These are phyloP conservation scores for Melampsora larici-populina DNA, from an alignment of 1,284 basidiomycete genomes.

Conservation along the genomic window DNA sequence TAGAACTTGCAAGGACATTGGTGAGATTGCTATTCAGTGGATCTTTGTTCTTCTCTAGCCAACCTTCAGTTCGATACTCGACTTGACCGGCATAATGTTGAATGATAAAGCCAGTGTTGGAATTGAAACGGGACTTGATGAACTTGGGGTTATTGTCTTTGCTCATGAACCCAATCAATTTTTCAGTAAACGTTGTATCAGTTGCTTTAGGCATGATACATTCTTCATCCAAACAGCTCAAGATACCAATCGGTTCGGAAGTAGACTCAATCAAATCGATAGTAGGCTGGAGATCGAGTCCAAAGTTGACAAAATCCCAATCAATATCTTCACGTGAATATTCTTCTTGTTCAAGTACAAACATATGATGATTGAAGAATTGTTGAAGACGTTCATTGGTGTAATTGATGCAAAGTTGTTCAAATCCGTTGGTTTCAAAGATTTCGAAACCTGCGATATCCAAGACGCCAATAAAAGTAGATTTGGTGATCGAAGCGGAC, in stretches of 20 bases:
- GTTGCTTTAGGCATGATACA: constrained; percentile 99
- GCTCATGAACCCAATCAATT: constrained; percentile 67
- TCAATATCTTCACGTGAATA: constrained; percentile 94
- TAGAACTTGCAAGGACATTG: constrained; percentile 77
- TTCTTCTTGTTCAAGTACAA: constrained; percentile 98
- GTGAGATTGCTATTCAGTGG: constrained; percentile 95
- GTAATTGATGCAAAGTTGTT: constrained; percentile 98
- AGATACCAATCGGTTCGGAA: constrained; percentile 71
- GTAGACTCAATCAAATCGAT: constrained; percentile 93
- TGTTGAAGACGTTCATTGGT: constrained; percentile 57
- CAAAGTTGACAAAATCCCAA: constrained; percentile 99
- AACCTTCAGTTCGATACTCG: constrained; percentile 91
- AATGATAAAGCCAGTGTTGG: constrained; percentile 79
- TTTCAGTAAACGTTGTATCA: constrained; percentile 91
- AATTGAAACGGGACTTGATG: constrained; percentile 75
- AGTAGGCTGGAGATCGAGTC: constrained; percentile 93
- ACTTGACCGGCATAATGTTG: constrained; percentile 96
- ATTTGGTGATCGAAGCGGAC: constrained; percentile 61
- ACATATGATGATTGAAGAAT: constrained; percentile 92
- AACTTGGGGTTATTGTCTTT: constrained; percentile 65
- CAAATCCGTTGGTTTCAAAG: constrained; percentile 69
- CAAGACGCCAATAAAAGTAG: constrained; percentile 95
- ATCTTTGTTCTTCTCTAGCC: constrained; percentile 99
- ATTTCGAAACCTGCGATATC: constrained; percentile 99
- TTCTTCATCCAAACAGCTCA: constrained; percentile 93